These are phyloP conservation scores for Rhododendron kiyosumense DNA, from an alignment of 148 eudicot genomes.

Conservation along the genomic window DNA sequence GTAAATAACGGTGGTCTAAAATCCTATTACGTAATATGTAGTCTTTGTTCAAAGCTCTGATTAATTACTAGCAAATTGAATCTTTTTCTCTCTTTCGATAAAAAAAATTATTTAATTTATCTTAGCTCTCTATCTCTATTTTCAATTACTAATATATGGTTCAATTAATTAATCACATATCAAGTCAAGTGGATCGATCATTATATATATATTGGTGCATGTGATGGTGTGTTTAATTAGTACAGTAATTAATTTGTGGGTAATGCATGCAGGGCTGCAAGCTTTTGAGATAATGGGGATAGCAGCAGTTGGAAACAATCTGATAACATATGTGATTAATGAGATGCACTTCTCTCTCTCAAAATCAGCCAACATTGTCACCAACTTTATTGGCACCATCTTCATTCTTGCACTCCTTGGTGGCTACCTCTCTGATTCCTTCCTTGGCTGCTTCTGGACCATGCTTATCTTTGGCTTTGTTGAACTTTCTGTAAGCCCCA, in stretches of 20 bases:
- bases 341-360: constrained; percentile 90
- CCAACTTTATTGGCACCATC: constrained; percentile 88
- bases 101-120: no score
- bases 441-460: constrained; percentile 95
- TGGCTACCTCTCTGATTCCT: constrained; percentile 91
- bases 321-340: constrained; percentile 86
- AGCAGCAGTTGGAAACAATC: constrained; percentile 96
- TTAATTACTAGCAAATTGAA: background rate
- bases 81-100: background rate
- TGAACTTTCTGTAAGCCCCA: constrained; percentile 69
- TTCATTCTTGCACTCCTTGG: constrained; percentile 84
- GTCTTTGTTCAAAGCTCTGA: background rate
- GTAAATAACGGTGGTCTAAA: no score
- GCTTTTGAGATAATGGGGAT: constrained; percentile 93
- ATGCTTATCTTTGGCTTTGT: constrained; percentile 93
- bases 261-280: constrained; percentile 55
- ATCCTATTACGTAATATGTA: no score
- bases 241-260: background rate
- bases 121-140: background rate
- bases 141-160: no score
- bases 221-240: no score
- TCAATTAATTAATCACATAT: no score
- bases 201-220: no score
- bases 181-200: background rate
- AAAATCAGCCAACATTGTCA: constrained; percentile 84